These are phyloP conservation scores for Fusarium agapanthi DNA, from an alignment of 2,329 filamentous ascomycete species.

Conservation along the genomic window DNA sequence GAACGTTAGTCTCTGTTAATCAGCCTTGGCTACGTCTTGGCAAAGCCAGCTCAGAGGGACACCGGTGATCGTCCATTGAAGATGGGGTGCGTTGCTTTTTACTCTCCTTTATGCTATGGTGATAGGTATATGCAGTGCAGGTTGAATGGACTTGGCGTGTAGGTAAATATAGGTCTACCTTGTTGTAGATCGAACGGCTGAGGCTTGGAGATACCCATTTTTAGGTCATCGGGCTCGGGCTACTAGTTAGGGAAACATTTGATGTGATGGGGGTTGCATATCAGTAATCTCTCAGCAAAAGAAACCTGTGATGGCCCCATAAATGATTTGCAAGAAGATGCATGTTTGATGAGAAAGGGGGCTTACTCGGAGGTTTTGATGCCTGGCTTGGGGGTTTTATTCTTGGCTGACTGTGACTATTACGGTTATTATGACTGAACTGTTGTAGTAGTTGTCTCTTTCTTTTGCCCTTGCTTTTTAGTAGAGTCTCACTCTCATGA, in stretches of 20 bases:
- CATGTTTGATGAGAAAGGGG: background rate
- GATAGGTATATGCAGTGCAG: background rate
- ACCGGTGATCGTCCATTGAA: background rate
- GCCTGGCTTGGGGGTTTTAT: background rate
- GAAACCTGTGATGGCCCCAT: background rate
- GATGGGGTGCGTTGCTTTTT: background rate
- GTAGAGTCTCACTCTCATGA: background rate
- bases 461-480: background rate
- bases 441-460: background rate
- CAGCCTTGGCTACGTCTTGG: conserved; percentile 15
- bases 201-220: background rate
- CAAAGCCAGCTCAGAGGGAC: background rate
- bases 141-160: background rate
- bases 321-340: conserved; percentile 4
- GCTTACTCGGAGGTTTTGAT: conserved; percentile 1
- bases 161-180: background rate
- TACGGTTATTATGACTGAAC: background rate
- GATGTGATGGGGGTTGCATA: conserved; percentile 1
- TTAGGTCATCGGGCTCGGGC: background rate
- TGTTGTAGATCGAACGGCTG: conserved; percentile 3
- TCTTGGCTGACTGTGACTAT: background rate
- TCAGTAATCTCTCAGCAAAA: background rate
- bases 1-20: background rate
- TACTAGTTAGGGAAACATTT: background rate
- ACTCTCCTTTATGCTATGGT: background rate